Percentiles rank a stretch among this genome's conserved stretches.
Evolutionary conservation across 441 rosid genomes (phyloP).

Genomic region (Codiaeum variegatum): DNA sequence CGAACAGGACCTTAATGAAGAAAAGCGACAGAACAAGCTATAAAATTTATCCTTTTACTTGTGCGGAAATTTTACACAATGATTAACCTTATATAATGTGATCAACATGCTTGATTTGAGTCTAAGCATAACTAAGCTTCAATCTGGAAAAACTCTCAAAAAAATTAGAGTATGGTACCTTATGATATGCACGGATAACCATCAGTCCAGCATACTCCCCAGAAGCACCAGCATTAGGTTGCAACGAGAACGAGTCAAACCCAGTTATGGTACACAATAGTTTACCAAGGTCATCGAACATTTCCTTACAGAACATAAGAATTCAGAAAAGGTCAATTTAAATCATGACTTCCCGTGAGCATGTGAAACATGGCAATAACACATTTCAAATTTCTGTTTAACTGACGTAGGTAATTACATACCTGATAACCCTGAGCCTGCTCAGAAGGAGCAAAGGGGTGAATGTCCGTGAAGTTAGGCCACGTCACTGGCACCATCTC

Average conservation of each 20-base stretch:
- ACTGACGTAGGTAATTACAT: conserved; percentile 14
- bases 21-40: background rate
- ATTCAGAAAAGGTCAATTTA: conserved; percentile 22
- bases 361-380: background rate
- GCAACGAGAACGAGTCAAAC: conserved; percentile 93
- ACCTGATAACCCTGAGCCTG: conserved; percentile 96
- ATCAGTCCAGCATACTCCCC: conserved; percentile 97
- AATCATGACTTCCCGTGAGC: background rate
- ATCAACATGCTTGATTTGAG: background rate
- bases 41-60: background rate
- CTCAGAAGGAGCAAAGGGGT: conserved; percentile 85
- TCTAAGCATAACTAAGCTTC: background rate
- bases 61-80: too few relatives aligned
- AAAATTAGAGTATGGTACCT: conserved; percentile 37
- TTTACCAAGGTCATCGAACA: conserved; percentile 80
- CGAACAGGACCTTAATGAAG: too few relatives aligned
- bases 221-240: conserved; percentile 98
- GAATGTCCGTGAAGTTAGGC: conserved; percentile 82
- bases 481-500: conserved; percentile 97
- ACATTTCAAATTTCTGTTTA: background rate
- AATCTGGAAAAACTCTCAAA: background rate
- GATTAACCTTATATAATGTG: background rate
- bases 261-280: conserved; percentile 83
- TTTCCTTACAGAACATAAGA: conserved; percentile 54
- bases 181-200: conserved; percentile 96